These are phyloP conservation scores for Globisporangium abappressorium DNA, from an alignment of 352 stramenopile genomes.

Conservation along the genomic window DNA sequence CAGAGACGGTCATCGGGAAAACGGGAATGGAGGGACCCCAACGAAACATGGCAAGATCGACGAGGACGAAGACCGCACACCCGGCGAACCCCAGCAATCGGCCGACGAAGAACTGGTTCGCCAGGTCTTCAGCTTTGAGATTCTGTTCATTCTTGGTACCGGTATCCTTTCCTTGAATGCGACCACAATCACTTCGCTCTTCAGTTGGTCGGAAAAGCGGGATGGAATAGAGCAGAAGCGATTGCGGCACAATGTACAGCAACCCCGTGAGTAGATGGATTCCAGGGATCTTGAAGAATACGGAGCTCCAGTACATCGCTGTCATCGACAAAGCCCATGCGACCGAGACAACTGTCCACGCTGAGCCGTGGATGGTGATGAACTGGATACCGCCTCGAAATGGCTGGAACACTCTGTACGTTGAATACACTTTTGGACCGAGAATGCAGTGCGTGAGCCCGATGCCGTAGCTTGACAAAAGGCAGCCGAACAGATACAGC, in stretches of 20 bases:
- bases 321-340: constrained; percentile 39
- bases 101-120: constrained; percentile 37
- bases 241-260: constrained; percentile 39
- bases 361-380: constrained; percentile 47
- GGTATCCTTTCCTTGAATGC: background rate
- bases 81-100: constrained; percentile 36
- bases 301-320: constrained; percentile 41
- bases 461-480: constrained; percentile 35
- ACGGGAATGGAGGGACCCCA: constrained; percentile 42
- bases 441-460: constrained; percentile 35
- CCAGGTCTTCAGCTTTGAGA: constrained; percentile 22
- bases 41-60: constrained; percentile 44
- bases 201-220: constrained; percentile 28
- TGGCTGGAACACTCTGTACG: constrained; percentile 44
- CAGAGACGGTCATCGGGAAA: constrained; percentile 44
- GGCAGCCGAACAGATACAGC: constrained; percentile 44
- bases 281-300: constrained; percentile 42
- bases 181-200: background rate
- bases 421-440: constrained; percentile 31
- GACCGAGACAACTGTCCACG: constrained; percentile 44
- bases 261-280: constrained; percentile 43
- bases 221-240: constrained; percentile 36
- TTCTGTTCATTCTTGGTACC: background rate
- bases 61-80: constrained; percentile 45
- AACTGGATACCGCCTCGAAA: constrained; percentile 48